Conservation (phyloP, 768 basidiomycete species). For the Lentinula sp. region DNA sequence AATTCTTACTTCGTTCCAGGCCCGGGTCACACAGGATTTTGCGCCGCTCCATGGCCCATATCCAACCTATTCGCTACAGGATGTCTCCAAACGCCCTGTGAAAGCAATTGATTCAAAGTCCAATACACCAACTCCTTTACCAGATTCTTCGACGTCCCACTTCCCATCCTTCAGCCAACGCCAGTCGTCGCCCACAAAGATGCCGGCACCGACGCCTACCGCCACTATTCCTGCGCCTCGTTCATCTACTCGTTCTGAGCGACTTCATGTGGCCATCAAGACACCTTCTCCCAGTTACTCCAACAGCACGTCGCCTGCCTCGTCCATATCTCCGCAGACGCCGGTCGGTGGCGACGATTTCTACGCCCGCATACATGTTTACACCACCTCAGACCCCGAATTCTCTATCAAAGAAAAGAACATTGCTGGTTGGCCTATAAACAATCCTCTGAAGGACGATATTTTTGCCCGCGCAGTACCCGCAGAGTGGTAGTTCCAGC, state of each 20-base stretch:
- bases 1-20: conserved; percentile 56
- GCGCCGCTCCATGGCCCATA: conserved; percentile 42
- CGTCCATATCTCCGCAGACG: conserved; percentile 56
- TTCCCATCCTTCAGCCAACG: conserved; percentile 42
- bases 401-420: conserved; percentile 27
- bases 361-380: conserved; percentile 40
- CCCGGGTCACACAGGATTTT: conserved; percentile 56
- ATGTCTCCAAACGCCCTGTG: conserved; percentile 55
- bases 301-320: conserved; percentile 49
- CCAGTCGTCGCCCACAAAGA: conserved; percentile 17
- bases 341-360: conserved; percentile 46
- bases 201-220: not conserved
- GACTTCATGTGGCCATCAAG: conserved; percentile 28
- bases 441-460: conserved; percentile 47
- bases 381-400: conserved; percentile 17
- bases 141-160: conserved; percentile 28
- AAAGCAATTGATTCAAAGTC: conserved; percentile 33
- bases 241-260: conserved; percentile 9
- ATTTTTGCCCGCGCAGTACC: conserved; percentile 64
- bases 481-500: conserved; percentile 48
- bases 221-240: conserved; percentile 23
- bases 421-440: conserved; percentile 13
- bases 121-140: conserved; percentile 26
- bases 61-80: conserved; percentile 55
- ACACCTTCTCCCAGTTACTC: conserved; percentile 52